Evolutionary conservation across 768 basidiomycete genomes (phyloP).

Genomic region (Boletus pseudopeckii): DNA sequence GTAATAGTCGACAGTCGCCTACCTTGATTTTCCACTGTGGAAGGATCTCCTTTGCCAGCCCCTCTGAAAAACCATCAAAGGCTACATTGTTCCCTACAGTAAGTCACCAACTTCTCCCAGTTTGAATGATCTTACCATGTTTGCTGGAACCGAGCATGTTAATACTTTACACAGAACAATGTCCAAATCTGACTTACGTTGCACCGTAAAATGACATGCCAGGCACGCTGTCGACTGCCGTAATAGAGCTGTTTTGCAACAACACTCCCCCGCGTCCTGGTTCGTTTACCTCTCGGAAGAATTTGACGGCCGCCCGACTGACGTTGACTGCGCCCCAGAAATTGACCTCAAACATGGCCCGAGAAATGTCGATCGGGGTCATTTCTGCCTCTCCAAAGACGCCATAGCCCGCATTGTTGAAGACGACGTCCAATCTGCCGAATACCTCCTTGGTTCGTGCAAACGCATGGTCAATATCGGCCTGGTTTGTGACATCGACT

Average conservation of each 20-base stretch:
- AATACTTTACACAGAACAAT: constrained; percentile 12
- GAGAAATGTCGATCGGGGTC: constrained; percentile 14
- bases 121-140: constrained; percentile 11
- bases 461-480: constrained; percentile 13
- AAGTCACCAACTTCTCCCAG: background rate
- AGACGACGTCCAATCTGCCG: constrained; percentile 17
- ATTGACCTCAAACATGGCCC: constrained; percentile 25
- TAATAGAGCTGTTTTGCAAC: constrained; percentile 33
- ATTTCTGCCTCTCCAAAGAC: constrained; percentile 26
- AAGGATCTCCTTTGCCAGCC: constrained; percentile 34
- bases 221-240: constrained; percentile 22
- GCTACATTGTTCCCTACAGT: constrained; percentile 16
- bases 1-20: background rate
- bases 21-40: constrained; percentile 42
- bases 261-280: constrained; percentile 34
- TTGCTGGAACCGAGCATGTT: constrained; percentile 7
- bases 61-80: constrained; percentile 34
- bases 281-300: constrained; percentile 35
- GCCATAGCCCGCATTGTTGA: constrained; percentile 18
- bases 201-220: constrained; percentile 19
- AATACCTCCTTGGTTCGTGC: constrained; percentile 4
- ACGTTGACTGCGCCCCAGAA: constrained; percentile 30
- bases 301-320: constrained; percentile 21
- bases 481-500: constrained; percentile 12
- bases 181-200: background rate